Percentiles rank a stretch among this genome's conserved stretches.
Evolutionary conservation across 1,139 yeast genomes (phyloP).

Genomic region (Scheffersomyces titani): DNA sequence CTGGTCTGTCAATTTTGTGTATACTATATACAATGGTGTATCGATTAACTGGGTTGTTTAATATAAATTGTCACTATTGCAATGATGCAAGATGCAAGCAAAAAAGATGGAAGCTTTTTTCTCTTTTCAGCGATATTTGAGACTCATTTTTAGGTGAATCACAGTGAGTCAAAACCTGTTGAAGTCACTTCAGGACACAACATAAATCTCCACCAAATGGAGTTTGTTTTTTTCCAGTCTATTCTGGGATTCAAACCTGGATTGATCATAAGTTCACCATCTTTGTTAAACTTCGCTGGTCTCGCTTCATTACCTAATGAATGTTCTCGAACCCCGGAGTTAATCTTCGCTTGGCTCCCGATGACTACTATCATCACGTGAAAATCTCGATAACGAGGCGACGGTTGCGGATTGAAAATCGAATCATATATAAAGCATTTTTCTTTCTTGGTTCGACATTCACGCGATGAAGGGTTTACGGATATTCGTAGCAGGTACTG

Average conservation of each 20-base stretch:
- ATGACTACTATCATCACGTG: neutral
- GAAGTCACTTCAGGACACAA: neutral
- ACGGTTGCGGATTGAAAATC: neutral
- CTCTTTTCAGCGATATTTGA: neutral
- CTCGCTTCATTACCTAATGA: neutral
- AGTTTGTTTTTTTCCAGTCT: neutral
- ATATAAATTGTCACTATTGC: no score
- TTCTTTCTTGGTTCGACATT: neutral
- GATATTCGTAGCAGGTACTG: conserved; percentile 30
- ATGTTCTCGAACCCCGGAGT: neutral
- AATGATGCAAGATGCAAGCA: no score
- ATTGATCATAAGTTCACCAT: no score
- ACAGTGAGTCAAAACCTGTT: neutral
- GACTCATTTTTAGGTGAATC: neutral
- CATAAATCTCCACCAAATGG: neutral
- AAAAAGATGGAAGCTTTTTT: no score
- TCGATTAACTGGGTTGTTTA: no score
- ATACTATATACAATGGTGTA: no score
- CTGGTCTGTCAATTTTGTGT: no score
- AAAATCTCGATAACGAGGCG: neutral
- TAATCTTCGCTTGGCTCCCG: neutral
- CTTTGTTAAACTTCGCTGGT: no score
- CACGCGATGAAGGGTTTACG: neutral
- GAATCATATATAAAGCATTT: neutral
- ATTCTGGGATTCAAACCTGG: no score